These are phyloP conservation scores for Populus hybrid DNA, from an alignment of 441 rosid genomes.

Conservation along the genomic window DNA sequence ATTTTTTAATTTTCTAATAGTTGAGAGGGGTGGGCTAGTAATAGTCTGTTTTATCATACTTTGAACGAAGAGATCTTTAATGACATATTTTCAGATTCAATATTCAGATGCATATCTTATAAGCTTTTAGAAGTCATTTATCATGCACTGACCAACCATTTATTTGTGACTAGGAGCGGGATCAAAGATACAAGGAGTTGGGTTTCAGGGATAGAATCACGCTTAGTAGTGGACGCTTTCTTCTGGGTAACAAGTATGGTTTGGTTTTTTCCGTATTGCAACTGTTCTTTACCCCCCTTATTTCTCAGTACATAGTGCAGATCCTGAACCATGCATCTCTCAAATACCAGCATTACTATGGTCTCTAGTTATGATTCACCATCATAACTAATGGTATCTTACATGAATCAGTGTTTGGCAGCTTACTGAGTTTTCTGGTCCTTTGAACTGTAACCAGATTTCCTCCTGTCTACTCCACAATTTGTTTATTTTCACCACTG, in stretches of 20 bases:
- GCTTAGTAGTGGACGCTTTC: slow-evolving; percentile 91
- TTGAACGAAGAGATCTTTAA: neutral
- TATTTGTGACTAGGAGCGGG: slow-evolving; percentile 59
- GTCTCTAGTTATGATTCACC: neutral
- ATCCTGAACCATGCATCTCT: neutral
- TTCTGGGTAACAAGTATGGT: slow-evolving; percentile 88
- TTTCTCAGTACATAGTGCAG: neutral
- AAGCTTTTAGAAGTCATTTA: neutral
- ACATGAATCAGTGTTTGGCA: neutral
- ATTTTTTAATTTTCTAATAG: neutral
- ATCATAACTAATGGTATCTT: neutral
- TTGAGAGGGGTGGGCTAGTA: neutral
- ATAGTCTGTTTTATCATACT: neutral
- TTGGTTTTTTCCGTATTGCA: slow-evolving; percentile 16
- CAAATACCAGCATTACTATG: neutral
- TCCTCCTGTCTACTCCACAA: neutral
- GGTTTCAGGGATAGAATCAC: slow-evolving; percentile 97
- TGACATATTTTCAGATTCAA: neutral
- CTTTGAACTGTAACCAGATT: neutral
- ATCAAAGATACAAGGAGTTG: slow-evolving; percentile 92
- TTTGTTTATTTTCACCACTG: neutral
- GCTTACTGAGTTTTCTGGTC: neutral
- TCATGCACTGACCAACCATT: slow-evolving; percentile 15
- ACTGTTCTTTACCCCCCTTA: neutral
- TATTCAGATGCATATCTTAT: neutral